phyloP scores from a whole-genome alignment of 805 yeast genomes.

The Starmera dryadoides region DNA sequence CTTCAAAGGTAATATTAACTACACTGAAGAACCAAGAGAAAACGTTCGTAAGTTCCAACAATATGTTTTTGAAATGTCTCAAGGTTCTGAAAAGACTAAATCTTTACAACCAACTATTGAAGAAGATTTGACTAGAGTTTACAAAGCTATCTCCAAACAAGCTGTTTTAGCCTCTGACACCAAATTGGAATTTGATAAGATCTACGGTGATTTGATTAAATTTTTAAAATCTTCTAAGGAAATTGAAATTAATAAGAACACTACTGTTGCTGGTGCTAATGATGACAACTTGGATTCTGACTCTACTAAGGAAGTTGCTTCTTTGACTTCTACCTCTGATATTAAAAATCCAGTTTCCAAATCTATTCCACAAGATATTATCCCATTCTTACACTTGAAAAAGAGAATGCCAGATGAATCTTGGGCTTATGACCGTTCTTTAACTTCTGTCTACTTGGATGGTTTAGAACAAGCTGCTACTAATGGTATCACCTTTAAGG shows the following conservation, averaged over 20 bases:
- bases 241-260: constrained; percentile 59
- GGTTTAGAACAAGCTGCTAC: constrained; percentile 92
- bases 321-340: constrained; percentile 66
- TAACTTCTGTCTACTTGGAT: constrained; percentile 75
- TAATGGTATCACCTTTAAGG: constrained; percentile 86
- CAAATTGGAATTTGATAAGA: constrained; percentile 61
- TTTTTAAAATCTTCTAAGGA: constrained; percentile 65
- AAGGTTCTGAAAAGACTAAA: constrained; percentile 81
- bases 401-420: constrained; percentile 61
- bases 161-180: constrained; percentile 53
- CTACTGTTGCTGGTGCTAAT: constrained; percentile 44
- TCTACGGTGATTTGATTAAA: constrained; percentile 63
- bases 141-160: constrained; percentile 74
- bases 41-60: constrained; percentile 92
- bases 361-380: constrained; percentile 69
- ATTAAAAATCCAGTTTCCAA: constrained; percentile 70
- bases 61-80: constrained; percentile 94
- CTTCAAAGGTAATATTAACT: constrained; percentile 78
- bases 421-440: constrained; percentile 79
- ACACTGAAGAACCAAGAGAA: constrained; percentile 81
- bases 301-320: constrained; percentile 74
- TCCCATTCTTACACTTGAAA: constrained; percentile 93
- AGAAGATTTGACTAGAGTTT: constrained; percentile 78
- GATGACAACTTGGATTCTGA: constrained; percentile 44
- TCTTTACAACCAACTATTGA: constrained; percentile 66